Base-by-base conservation (phyloP, 139 green algal species). In the Edaphochlamys debaryana region DNA sequence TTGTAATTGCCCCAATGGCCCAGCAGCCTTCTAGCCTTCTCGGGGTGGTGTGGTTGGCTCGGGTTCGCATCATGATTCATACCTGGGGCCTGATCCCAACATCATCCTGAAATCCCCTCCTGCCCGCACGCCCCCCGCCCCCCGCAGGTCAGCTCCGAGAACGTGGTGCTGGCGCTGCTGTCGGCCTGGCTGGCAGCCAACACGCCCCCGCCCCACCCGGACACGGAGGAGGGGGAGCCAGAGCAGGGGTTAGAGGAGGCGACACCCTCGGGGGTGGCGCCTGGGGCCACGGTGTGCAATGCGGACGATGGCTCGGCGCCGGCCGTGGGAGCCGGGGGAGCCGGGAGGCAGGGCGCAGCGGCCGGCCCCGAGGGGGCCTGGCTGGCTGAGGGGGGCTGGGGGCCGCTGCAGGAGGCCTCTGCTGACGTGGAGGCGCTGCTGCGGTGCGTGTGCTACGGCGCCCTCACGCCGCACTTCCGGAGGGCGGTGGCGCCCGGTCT, bases 101-200 rank as follows among this genome's bases (percentile, higher is more conserved):
- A n/a, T n/a, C n/a, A n/a, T n/a, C n/a, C n/a, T n/a, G n/a, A n/a
- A n/a, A n/a, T n/a, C n/a, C n/a, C n/a, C n/a, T n/a, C n/a, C n/a
- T n/a, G n/a, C n/a, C n/a, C n/a, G n/a, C n/a, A n/a, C n/a, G n/a
- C n/a, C n/a, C n/a, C n/a, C n/a, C n/a, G n/a, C n/a, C n/a, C n/a
- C n/a, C n/a, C n/a, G n/a, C 62, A 74, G 76, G 76, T 82, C 27
- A 67, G n/a, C 42, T 67, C 41, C 7, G 76, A 82, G 63, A 66
- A 82, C 22, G 76, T 73, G 40, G 20, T 82, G 54, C 63, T 82
- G 32, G 8, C 42, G 42, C 41, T 74, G 76, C 63, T 82, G 62
- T 64, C 63, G 27, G 42, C 32, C 63, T 82, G 76, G 76, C 63
- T 82, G 58, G 37, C 42, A 29, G 41, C 62, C 63, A 41, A 64